phyloP scores from a whole-genome alignment of 768 basidiomycete genomes.

The Peribolospora baueri region DNA sequence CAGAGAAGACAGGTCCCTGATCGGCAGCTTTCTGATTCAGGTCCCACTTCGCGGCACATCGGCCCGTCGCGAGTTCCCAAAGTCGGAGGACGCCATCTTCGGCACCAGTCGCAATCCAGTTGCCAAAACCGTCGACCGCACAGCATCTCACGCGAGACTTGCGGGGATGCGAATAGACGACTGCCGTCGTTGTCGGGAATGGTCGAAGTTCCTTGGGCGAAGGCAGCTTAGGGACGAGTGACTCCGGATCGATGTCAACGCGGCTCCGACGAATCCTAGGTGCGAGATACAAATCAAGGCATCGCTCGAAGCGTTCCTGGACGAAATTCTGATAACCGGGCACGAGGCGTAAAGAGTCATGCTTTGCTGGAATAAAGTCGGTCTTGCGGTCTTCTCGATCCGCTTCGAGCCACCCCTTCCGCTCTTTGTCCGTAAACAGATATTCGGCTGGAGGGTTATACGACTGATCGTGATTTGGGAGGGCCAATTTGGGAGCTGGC shows the following conservation, averaged over 20 bases:
- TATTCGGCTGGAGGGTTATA: constrained; percentile 98
- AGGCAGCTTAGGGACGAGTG: constrained; percentile 78
- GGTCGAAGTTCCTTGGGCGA: constrained; percentile 73
- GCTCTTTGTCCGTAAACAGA: constrained; percentile 59
- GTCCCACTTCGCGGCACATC: constrained; percentile 66
- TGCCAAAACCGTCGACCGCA: constrained; percentile 62
- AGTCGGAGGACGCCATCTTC: constrained; percentile 63
- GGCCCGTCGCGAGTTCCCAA: constrained; percentile 78
- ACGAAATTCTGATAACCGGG: constrained; percentile 80
- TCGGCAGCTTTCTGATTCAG: constrained; percentile 33
- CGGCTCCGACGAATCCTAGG: constrained; percentile 56
- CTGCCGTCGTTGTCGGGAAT: constrained; percentile 66
- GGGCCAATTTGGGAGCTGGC: constrained; percentile 68
- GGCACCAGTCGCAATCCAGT: constrained; percentile 77
- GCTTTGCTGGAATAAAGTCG: constrained; percentile 71
- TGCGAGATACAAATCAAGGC: constrained; percentile 87
- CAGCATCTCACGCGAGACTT: constrained; percentile 43
- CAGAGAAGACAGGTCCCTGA: constrained; percentile 33
- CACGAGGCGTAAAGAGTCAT: constrained; percentile 58
- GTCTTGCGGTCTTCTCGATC: constrained; percentile 76
- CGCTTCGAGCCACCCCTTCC: constrained; percentile 50
- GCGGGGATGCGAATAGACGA: constrained; percentile 42
- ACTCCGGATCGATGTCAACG: constrained; percentile 48
- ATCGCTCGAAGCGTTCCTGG: constrained; percentile 75
- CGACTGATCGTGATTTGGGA: constrained; percentile 85